These are phyloP conservation scores for Cryptococcus sp. DNA, from an alignment of 1,284 basidiomycete genomes.

Conservation along the genomic window DNA sequence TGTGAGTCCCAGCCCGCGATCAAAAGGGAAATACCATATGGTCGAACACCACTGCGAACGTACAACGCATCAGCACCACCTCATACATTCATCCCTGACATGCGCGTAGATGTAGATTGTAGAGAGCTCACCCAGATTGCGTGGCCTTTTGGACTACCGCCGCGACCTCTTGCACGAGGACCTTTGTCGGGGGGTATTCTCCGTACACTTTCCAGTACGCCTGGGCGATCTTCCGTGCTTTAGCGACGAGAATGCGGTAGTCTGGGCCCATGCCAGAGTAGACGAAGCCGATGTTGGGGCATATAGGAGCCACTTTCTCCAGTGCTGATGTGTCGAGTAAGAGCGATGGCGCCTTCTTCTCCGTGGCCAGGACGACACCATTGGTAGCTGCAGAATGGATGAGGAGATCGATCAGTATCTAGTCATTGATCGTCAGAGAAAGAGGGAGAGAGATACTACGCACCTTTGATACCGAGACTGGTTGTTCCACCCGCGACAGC, in stretches of 20 bases:
- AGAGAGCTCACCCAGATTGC: constrained; percentile 80
- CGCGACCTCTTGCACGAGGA: constrained; percentile 95
- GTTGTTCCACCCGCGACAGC: constrained; percentile 97
- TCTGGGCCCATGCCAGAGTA: constrained; percentile 99
- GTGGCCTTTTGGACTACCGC: constrained; percentile 99
- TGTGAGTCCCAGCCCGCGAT: constrained; percentile 95
- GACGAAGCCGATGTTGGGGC: constrained; percentile 98
- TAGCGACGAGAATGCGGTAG: constrained; percentile 89
- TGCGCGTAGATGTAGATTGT: constrained; percentile 11
- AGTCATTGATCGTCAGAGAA: not conserved
- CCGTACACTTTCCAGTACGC: constrained; percentile 99
- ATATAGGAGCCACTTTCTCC: constrained; percentile 94
- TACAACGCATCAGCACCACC: not conserved
- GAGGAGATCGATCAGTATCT: not conserved
- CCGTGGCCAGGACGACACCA: constrained; percentile 98
- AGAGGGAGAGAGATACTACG: constrained; percentile 15
- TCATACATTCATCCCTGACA: not conserved
- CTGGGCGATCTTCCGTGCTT: constrained; percentile 96
- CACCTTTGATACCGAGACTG: constrained; percentile 97
- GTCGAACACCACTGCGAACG: constrained; percentile 81
- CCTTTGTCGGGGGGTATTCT: constrained; percentile 97
- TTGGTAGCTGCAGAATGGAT: constrained; percentile 72
- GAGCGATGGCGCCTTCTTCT: constrained; percentile 97
- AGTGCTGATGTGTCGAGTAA: constrained; percentile 96
- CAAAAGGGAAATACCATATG: constrained; percentile 94